phyloP scores from a whole-genome alignment of 257 asterid species.

The Rauvolfia tetraphylla region DNA sequence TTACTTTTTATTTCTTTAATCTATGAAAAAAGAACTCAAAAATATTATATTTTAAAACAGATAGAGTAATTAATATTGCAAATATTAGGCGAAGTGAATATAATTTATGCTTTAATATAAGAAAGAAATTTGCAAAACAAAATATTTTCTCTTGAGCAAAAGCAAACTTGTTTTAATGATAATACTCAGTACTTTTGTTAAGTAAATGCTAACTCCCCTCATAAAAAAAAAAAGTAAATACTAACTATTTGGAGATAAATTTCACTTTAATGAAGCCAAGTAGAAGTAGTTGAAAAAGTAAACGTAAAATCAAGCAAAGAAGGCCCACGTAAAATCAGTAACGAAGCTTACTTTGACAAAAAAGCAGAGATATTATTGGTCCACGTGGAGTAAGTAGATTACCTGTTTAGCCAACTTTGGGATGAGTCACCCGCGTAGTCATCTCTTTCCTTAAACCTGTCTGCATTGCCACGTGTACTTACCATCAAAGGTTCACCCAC shows the following conservation, averaged over 20 bases:
- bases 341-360: neutral
- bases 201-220: no score
- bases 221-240: no score
- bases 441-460: neutral
- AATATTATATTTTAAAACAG: no score
- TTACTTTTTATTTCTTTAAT: no score
- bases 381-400: constrained; percentile 29
- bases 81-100: no score
- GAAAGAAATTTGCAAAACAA: no score
- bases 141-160: no score
- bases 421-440: neutral
- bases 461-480: constrained; percentile 9
- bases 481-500: constrained; percentile 2
- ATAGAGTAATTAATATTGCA: no score
- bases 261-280: neutral
- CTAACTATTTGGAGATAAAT: neutral
- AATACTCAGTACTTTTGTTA: no score
- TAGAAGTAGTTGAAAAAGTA: neutral
- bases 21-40: no score
- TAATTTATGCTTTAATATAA: no score
- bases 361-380: neutral
- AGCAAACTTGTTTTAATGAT: no score
- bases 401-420: constrained; percentile 20
- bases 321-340: neutral
- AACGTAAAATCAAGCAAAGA: neutral